These are phyloP conservation scores for Nemania sp. DNA, from an alignment of 2,329 filamentous ascomycete genomes.

Conservation along the genomic window DNA sequence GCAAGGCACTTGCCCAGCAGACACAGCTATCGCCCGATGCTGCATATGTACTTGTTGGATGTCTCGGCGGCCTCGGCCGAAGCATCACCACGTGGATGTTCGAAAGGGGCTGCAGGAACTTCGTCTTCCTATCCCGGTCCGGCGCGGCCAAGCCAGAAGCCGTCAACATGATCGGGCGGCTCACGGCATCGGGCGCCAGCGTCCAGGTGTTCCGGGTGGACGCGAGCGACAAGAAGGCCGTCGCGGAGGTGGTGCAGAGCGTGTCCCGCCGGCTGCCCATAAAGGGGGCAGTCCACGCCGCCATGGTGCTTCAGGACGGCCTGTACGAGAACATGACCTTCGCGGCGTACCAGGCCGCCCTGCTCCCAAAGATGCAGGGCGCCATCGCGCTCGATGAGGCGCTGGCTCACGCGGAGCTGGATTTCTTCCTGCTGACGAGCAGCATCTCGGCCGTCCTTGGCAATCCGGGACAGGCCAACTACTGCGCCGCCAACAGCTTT, in stretches of 20 bases:
- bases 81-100: constrained; percentile 41
- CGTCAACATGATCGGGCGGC: background rate
- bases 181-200: background rate
- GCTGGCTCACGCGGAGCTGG: too few relatives aligned
- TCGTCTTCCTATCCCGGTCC: constrained; percentile 41
- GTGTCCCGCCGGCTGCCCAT: constrained; percentile 7
- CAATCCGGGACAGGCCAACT: constrained; percentile 8
- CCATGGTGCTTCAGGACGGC: constrained; percentile 30
- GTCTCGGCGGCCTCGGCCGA: constrained; percentile 43
- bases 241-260: background rate
- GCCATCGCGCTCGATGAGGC: constrained; percentile 15
- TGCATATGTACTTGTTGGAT: constrained; percentile 42
- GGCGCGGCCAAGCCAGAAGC: constrained; percentile 33
- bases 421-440: constrained; percentile 24
- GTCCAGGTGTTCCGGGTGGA: constrained; percentile 1
- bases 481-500: constrained; percentile 16
- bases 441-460: constrained; percentile 26
- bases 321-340: too few relatives aligned
- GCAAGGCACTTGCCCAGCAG: too few relatives aligned
- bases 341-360: too few relatives aligned
- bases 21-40: too few relatives aligned
- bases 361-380: constrained; percentile 10
- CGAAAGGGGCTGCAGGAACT: constrained; percentile 36
- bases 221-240: background rate
- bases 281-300: constrained; percentile 32